Base-by-base conservation (phyloP, 805 yeast genomes). In the Spathaspora gorwiae region DNA sequence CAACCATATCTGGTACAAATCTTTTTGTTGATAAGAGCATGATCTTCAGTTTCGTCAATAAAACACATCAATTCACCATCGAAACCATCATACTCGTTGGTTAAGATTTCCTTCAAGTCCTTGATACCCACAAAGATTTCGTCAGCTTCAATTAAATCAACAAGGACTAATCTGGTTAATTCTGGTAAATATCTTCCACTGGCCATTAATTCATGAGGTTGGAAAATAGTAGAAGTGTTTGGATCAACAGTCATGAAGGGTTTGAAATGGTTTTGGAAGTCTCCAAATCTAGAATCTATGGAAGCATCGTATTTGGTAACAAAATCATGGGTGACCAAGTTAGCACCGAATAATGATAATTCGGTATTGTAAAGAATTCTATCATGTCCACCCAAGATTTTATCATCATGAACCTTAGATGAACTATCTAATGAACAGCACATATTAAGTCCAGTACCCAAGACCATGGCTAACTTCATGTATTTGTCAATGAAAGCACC, bases 391-490 rank as follows among this genome's bases (percentile, higher is more conserved):
- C 39, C 33, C 12, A 56, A 44, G 7, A 38, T 14, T 34, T 56
- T 55, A 26, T 46, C 41, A 7, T 35, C 13, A 14, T 54, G 55
- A 26, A 59, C 41, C 27, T 52, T 45, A 7, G 53, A 35, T 1
- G 48, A 40, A 8, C 58, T 49, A 7, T 52, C 52, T 30, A 64
- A 59, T 26, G 66, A 53, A 64, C 79, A 66, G 62, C 80, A 79
- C 32, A 79, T 59, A 53, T 84, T 84, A 43, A 79, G 60, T 1
- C 90, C 90, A 2, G 90, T 84, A 1, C 90, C 90, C 42, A 83
- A 60, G 3, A 84, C 85, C 51, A 84, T 51, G 0, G 86, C 84
- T 38, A 83, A 53, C 45, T 64, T 55, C 52, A 68, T 62, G 47
- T 54, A 51, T 14, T 57, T 52, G 46, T 67, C 70, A 46, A 65